Conservation (phyloP, 2,329 filamentous ascomycete genomes). For the Calonectria hawksworthii region DNA sequence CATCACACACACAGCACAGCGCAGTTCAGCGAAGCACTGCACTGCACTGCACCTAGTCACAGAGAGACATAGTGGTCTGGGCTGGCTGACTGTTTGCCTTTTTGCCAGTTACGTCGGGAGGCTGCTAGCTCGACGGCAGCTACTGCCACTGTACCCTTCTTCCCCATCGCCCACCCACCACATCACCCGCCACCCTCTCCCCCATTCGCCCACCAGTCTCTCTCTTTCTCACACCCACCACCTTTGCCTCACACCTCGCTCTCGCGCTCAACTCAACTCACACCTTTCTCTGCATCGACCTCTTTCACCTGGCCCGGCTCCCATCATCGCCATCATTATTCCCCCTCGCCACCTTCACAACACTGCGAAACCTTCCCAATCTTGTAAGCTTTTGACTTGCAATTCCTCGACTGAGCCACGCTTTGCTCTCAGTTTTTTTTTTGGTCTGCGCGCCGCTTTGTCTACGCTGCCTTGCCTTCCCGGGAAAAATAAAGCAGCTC, state of each 20-base stretch:
- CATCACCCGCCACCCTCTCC: constrained; percentile 21
- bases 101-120: constrained; percentile 10
- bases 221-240: constrained; percentile 23
- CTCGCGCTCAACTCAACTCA: constrained; percentile 24
- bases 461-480: constrained; percentile 38
- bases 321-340: constrained; percentile 26
- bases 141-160: constrained; percentile 17
- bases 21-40: constrained; percentile 13
- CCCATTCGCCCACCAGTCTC: constrained; percentile 29
- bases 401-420: constrained; percentile 44
- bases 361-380: constrained; percentile 30
- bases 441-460: constrained; percentile 34
- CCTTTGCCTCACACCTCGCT: constrained; percentile 29
- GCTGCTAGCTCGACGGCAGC: constrained; percentile 9
- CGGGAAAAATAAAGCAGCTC: constrained; percentile 52
- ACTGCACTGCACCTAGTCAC: constrained; percentile 20
- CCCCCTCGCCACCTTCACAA: constrained; percentile 23
- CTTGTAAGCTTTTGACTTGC: constrained; percentile 36
- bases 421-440: constrained; percentile 40
- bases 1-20: constrained; percentile 40
- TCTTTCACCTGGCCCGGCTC: constrained; percentile 13
- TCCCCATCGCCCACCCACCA: constrained; percentile 17
- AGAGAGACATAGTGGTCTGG: constrained; percentile 22
- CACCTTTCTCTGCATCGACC: constrained; percentile 24
- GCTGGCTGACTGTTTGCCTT: constrained; percentile 11